Evolutionary conservation across 2,329 filamentous ascomycete genomes (phyloP).

Genomic region (Botryotinia narcissicola): DNA sequence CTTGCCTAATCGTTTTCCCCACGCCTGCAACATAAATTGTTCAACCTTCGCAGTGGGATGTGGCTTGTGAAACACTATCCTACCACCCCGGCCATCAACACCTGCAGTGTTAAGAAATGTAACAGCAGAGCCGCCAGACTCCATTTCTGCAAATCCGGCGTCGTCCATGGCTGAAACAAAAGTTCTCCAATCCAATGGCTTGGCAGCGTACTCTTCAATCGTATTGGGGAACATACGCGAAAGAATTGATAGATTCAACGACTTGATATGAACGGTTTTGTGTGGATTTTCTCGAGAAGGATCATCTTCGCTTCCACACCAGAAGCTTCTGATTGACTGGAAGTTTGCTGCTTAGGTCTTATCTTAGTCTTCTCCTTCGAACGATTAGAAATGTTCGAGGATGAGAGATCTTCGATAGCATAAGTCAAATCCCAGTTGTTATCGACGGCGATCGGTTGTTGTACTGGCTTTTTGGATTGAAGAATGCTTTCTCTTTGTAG

Average conservation of each 20-base stretch:
- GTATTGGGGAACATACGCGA: background rate
- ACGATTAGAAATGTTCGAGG: background rate
- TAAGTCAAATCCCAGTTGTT: background rate
- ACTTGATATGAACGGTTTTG: background rate
- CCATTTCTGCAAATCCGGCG: background rate
- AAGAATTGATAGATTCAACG: background rate
- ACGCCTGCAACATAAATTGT: background rate
- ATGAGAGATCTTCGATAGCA: background rate
- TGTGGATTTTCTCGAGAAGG: background rate
- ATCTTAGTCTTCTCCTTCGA: background rate
- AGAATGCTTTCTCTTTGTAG: background rate
- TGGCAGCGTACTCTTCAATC: background rate
- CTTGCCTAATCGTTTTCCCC: background rate
- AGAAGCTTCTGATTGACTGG: rapidly evolving
- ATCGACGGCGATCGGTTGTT: background rate
- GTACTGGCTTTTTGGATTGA: background rate
- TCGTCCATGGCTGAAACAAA: background rate
- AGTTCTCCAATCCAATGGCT: background rate
- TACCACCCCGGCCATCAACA: background rate
- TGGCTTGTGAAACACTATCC: background rate
- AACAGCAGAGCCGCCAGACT: background rate
- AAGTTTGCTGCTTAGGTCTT: background rate
- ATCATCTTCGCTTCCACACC: background rate
- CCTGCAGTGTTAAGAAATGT: background rate
- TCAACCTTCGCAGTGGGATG: background rate